phyloP scores from a whole-genome alignment of 2,329 filamentous ascomycete species.

The Calonectria pseudoreteaudii region DNA sequence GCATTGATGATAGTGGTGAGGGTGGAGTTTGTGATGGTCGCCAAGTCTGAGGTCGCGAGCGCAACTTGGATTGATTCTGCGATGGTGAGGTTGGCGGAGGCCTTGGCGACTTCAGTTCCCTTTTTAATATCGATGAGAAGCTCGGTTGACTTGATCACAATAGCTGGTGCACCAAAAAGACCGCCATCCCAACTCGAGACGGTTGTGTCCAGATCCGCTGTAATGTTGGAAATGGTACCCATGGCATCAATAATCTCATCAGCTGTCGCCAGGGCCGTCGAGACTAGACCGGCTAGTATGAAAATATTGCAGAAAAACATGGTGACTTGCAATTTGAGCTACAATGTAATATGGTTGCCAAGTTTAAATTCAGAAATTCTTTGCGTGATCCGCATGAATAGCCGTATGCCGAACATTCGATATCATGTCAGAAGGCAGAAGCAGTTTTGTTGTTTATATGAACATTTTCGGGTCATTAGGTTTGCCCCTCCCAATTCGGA shows the following conservation, averaged over 20 bases:
- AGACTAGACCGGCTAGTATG: slow-evolving; percentile 35
- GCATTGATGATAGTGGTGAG: slow-evolving; percentile 52
- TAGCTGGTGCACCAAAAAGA: slow-evolving; percentile 53
- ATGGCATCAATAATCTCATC: slow-evolving; percentile 51
- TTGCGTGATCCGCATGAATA: neutral
- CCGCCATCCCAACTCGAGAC: slow-evolving; percentile 53
- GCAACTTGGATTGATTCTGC: slow-evolving; percentile 55
- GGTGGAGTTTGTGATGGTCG: slow-evolving; percentile 51
- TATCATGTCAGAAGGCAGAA: neutral
- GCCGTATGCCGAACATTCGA: neutral
- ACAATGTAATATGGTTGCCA: neutral
- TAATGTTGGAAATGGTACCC: slow-evolving; percentile 48
- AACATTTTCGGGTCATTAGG: neutral
- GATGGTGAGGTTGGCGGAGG: slow-evolving; percentile 51
- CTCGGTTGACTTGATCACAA: slow-evolving; percentile 52
- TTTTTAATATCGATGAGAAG: slow-evolving; percentile 56
- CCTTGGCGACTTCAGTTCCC: slow-evolving; percentile 51
- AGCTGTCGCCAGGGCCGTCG: slow-evolving; percentile 47
- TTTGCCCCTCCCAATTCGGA: neutral
- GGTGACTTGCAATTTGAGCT: neutral
- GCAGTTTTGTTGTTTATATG: neutral
- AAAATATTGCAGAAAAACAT: slow-evolving; percentile 42
- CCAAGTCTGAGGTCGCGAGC: slow-evolving; percentile 49
- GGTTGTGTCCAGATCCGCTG: slow-evolving; percentile 48
- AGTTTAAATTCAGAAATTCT: too few species aligned